Evolutionary conservation across 2,329 filamentous ascomycete species (phyloP).

Genomic region (Paradendryphiella salina): DNA sequence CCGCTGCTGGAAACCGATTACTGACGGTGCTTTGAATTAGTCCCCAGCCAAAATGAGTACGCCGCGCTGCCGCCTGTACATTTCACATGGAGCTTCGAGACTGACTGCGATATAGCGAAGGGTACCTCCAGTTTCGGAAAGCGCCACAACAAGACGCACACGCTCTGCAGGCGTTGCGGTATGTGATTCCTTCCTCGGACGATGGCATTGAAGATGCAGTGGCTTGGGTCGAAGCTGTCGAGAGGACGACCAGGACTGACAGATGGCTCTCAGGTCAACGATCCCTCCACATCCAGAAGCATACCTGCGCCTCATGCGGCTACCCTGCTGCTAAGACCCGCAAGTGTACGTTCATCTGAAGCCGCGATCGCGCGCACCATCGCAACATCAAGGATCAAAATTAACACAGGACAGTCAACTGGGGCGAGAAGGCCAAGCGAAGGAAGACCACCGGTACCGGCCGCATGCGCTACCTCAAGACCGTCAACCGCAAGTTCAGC

Average conservation of each 20-base stretch:
- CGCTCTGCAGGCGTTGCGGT: slow-evolving; percentile 98
- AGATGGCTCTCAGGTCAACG: slow-evolving; percentile 69
- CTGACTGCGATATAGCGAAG: slow-evolving; percentile 64
- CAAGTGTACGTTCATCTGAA: slow-evolving; percentile 80
- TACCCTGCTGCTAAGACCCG: slow-evolving; percentile 97
- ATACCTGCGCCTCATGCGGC: slow-evolving; percentile 93
- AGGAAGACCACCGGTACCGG: slow-evolving; percentile 99
- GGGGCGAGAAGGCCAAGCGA: slow-evolving; percentile 99
- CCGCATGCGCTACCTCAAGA: slow-evolving; percentile 93
- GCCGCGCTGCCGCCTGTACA: slow-evolving; percentile 40
- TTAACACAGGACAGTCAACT: slow-evolving; percentile 75
- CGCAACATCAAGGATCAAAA: slow-evolving; percentile 12
- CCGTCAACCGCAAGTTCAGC: slow-evolving; percentile 88
- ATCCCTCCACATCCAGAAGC: slow-evolving; percentile 99
- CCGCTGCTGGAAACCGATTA: slow-evolving; percentile 9
- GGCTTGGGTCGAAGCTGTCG: slow-evolving; percentile 8
- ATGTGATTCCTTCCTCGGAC: slow-evolving; percentile 54
- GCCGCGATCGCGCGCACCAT: slow-evolving; percentile 8
- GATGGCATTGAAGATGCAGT: slow-evolving; percentile 12
- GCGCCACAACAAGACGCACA: slow-evolving; percentile 98
- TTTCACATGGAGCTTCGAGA: slow-evolving; percentile 38
- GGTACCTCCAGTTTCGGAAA: slow-evolving; percentile 73
- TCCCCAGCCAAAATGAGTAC: slow-evolving; percentile 64
- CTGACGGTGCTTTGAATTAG: slow-evolving; percentile 32
- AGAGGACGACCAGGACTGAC: slow-evolving; percentile 40